Conservation (phyloP, 208 protist genomes). For the Giardia muris region DNA sequence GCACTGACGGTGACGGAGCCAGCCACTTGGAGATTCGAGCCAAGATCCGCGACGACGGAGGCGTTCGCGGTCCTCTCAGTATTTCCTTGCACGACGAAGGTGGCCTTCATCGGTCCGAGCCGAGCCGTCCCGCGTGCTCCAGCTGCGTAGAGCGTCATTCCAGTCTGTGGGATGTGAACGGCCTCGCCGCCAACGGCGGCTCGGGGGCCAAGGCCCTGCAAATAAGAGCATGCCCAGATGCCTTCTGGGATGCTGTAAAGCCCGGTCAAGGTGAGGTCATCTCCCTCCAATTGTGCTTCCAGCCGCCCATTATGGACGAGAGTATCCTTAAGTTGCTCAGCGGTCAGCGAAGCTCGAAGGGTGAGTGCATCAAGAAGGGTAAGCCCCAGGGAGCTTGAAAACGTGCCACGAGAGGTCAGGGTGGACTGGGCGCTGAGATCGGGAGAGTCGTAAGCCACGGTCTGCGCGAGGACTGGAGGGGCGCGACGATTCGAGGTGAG, state of each 20-base stretch:
- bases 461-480: too few relatives aligned
- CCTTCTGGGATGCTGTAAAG: not conserved
- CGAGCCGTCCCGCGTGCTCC: not conserved
- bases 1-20: not conserved
- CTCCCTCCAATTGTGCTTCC: not conserved
- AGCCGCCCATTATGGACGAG: too few relatives aligned
- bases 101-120: not conserved
- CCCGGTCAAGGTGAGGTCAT: not conserved
- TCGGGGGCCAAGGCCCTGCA: not conserved
- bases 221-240: not conserved
- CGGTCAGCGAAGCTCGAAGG: too few relatives aligned
- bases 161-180: not conserved
- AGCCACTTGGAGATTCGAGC: not conserved
- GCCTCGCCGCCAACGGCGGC: not conserved
- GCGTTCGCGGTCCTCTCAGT: not conserved
- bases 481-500: too few relatives aligned
- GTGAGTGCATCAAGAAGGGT: too few relatives aligned
- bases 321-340: too few relatives aligned
- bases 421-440: too few relatives aligned
- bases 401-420: too few relatives aligned
- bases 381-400: too few relatives aligned
- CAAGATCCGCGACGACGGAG: not conserved
- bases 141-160: not conserved
- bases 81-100: not conserved
- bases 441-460: too few relatives aligned